phyloP scores from a whole-genome alignment of 805 yeast genomes.

The Saccharomycopsis sp. region DNA sequence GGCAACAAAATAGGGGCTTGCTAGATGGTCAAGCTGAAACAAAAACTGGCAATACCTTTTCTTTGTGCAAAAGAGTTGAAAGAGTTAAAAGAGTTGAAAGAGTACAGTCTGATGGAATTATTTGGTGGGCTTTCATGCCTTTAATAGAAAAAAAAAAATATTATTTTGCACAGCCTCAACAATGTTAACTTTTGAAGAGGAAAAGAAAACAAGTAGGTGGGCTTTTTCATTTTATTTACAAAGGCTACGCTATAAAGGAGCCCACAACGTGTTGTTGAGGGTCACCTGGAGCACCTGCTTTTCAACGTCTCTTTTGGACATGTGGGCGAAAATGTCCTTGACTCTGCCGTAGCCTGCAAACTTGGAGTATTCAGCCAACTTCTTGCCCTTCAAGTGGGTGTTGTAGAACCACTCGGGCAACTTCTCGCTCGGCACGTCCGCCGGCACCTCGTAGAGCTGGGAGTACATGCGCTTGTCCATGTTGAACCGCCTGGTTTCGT shows the following conservation, averaged over 20 bases:
- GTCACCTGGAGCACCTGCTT: slow-evolving; percentile 10
- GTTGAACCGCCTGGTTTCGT: neutral
- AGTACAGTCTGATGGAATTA: no score
- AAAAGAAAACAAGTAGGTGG: neutral
- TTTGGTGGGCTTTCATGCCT: no score
- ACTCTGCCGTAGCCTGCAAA: neutral
- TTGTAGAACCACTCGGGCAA: slow-evolving; percentile 1
- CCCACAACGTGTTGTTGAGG: slow-evolving; percentile 12
- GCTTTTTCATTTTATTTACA: neutral
- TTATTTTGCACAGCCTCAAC: no score
- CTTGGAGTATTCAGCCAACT: neutral
- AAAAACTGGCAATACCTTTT: no score
- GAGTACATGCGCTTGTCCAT: slow-evolving; percentile 2
- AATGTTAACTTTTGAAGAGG: no score
- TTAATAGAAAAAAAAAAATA: no score
- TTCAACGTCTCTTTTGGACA: slow-evolving; percentile 7
- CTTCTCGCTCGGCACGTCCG: neutral
- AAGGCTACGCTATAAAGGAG: neutral
- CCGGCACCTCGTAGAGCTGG: slow-evolving; percentile 4
- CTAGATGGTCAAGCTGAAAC: no score
- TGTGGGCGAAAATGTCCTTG: neutral
- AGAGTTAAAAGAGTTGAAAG: no score
- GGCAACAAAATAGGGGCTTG: no score
- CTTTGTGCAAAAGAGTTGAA: no score
- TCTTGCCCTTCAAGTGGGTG: slow-evolving; percentile 1